These are phyloP conservation scores for Phaeosphaeriaceae sp. DNA, from an alignment of 2,329 filamentous ascomycete genomes.

Conservation along the genomic window DNA sequence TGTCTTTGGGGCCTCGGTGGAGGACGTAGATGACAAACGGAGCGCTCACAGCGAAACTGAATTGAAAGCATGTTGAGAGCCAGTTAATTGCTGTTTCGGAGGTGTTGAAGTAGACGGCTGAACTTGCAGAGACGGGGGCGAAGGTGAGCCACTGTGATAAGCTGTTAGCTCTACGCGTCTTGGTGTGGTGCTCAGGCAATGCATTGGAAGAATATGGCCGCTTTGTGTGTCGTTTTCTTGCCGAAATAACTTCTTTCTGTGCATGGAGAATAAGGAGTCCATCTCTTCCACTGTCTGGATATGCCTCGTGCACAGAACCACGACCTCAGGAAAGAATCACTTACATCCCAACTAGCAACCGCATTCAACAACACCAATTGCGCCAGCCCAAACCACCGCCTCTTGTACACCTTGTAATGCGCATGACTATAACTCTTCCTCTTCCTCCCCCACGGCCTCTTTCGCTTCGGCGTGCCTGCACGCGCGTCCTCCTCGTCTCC, in stretches of 20 bases:
- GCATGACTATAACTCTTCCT: conserved; percentile 36
- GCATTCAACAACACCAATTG: conserved; percentile 90
- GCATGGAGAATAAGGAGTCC: too few relatives aligned
- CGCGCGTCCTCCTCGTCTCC: conserved; percentile 1
- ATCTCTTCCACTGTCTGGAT: too few relatives aligned
- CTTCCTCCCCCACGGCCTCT: conserved; percentile 8
- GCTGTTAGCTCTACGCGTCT: not conserved
- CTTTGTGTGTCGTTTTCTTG: too few relatives aligned
- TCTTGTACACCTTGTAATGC: conserved; percentile 71
- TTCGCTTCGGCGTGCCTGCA: conserved; percentile 3
- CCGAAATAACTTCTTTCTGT: not conserved
- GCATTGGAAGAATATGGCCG: too few relatives aligned
- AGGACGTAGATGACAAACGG: conserved; percentile 77
- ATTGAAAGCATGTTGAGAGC: conserved; percentile 87
- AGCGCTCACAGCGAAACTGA: conserved; percentile 77
- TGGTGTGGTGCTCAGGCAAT: not conserved
- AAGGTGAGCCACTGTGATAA: conserved; percentile 87
- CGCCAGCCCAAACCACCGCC: conserved; percentile 85
- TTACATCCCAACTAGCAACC: conserved; percentile 92
- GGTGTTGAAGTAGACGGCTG: conserved; percentile 78
- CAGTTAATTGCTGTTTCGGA: conserved; percentile 84
- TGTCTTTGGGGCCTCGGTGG: conserved; percentile 78
- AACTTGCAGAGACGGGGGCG: conserved; percentile 77
- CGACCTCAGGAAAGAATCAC: conserved; percentile 47
- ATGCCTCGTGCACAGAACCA: not conserved